Conservation (phyloP, 2,329 filamentous ascomycete species). For the Pseudopyricularia javanii region DNA sequence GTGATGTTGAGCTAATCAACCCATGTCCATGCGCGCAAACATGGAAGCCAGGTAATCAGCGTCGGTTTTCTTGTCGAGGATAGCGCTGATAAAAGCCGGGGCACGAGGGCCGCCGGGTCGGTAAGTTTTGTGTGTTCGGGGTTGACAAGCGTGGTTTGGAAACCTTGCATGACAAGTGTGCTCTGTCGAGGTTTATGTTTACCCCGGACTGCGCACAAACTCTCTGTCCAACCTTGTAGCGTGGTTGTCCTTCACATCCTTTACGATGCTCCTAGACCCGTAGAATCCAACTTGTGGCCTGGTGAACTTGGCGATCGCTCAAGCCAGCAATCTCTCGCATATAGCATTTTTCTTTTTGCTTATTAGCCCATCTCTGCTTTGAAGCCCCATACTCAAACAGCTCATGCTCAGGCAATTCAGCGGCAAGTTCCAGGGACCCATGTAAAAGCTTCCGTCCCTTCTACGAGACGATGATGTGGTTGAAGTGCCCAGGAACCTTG, state of each 20-base stretch:
- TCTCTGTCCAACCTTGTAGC: background rate
- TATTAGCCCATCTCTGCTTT: background rate
- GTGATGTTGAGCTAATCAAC: too few relatives aligned
- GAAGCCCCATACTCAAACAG: background rate
- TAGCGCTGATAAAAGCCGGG: too few relatives aligned
- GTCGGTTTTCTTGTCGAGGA: too few relatives aligned
- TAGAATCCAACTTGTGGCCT: background rate
- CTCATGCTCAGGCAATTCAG: background rate
- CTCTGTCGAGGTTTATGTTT: background rate
- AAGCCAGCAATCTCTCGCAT: background rate
- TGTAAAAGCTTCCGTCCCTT: background rate
- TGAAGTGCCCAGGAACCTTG: constrained; percentile 69
- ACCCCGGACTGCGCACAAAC: background rate
- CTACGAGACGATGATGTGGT: constrained; percentile 62
- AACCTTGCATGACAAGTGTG: too few relatives aligned
- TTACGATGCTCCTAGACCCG: background rate
- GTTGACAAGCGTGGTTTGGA: too few relatives aligned
- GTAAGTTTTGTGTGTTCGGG: too few relatives aligned
- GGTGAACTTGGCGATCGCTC: background rate
- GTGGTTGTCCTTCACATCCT: background rate
- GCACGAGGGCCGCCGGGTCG: too few relatives aligned
- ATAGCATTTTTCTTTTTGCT: background rate
- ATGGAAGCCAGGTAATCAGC: too few relatives aligned
- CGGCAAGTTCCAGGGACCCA: background rate
- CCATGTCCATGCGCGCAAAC: too few relatives aligned